Conservation (phyloP, 1,139 yeast genomes). For the Blastobotrys aristatus region DNA sequence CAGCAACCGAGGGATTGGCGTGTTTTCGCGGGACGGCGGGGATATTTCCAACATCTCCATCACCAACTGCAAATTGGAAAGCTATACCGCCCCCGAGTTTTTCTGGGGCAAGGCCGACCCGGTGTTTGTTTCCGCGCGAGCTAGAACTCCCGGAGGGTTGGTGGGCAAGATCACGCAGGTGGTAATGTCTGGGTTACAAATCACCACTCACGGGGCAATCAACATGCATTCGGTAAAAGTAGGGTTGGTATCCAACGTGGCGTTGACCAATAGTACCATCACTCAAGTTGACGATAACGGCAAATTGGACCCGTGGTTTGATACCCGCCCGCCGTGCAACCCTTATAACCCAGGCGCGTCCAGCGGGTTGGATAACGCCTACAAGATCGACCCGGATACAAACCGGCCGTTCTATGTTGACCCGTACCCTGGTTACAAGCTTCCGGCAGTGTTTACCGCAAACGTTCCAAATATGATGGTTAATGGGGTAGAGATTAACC, state of each 20-base stretch:
- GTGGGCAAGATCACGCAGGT: slow-evolving; percentile 8
- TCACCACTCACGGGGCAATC: not conserved
- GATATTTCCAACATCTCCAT: slow-evolving; percentile 4
- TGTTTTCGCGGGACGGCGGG: slow-evolving; percentile 16
- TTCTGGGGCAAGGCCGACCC: slow-evolving; percentile 18
- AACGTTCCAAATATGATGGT: not conserved
- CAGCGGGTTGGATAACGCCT: slow-evolving; percentile 13
- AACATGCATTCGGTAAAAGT: not conserved
- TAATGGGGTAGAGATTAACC: not conserved
- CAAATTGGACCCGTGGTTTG: not conserved
- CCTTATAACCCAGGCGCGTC: slow-evolving; percentile 10
- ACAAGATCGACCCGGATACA: slow-evolving; percentile 2
- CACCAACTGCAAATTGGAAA: slow-evolving; percentile 6
- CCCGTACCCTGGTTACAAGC: slow-evolving; percentile 1
- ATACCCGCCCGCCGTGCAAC: slow-evolving; percentile 15
- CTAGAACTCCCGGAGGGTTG: slow-evolving; percentile 2
- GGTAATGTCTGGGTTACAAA: not conserved
- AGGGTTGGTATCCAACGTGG: not conserved
- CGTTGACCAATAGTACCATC: not conserved
- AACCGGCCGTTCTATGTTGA: not conserved
- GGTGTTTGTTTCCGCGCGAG: slow-evolving; percentile 9
- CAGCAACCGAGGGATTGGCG: slow-evolving; percentile 48
- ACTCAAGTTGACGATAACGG: not conserved
- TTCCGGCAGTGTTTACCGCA: not conserved
- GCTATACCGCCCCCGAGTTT: slow-evolving; percentile 9